Base-by-base conservation (phyloP, 1,284 basidiomycete species). In the Boletus austroedulis region DNA sequence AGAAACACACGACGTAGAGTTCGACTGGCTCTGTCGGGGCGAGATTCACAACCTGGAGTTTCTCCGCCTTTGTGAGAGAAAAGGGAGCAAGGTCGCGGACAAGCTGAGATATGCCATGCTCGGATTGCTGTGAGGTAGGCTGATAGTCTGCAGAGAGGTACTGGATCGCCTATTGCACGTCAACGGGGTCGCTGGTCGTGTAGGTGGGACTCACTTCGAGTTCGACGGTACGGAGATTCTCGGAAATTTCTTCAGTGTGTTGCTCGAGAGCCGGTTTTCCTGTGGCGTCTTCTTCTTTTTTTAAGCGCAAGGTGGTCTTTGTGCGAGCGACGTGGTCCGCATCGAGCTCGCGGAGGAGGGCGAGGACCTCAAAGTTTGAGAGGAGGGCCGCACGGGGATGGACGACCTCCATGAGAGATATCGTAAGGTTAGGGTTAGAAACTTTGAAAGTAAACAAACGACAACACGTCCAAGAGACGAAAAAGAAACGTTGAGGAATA, bases 41-140 rank as follows among this genome's bases (percentile, higher is more conserved):
- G 17, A 96, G 81, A 70, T 98, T 97, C 49, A 94, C 86, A 36
- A 96, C 82, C 70, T 96, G 94, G 5, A 98, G 80, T 65, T 95
- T 92, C 78, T 98, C 95, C 5, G 89, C 85, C 67, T 95, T 96
- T 0, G 94, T 95, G 60, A 98, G 77, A 11, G 83, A 82, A 60
- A 86, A 90, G 45, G 83, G 76, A 15, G 83, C 81, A 14, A 97
- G 82, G 38, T 77, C 76, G 60, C 85, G 82, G 15, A 90, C 83
- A 17, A 97, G 84, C 52, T 79, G 77, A 1, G 81, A 73, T 54
- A 97, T 85, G 15, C 84, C 81, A 43, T 83, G 80, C 1, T 81
- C 78, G 1, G 83, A 86, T 72, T 97, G 94, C 17, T 78, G 73
- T 0, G 77, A 73, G 0, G 87, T 89, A 6, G 91, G 87, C 55